Base-by-base conservation (phyloP, 1,139 yeast genomes). In the Taphrina pruni region DNA sequence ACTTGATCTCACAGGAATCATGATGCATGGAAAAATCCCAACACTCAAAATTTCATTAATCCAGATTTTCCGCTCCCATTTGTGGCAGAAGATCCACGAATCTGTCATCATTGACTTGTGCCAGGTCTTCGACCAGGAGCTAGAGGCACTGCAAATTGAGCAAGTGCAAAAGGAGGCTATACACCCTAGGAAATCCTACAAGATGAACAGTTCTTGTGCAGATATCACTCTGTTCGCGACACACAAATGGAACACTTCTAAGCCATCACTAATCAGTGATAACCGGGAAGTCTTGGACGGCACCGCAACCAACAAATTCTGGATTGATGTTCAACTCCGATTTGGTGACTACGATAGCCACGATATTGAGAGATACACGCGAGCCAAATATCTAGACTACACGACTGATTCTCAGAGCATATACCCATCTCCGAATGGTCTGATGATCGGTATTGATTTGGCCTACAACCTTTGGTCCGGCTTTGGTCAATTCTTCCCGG, bases 1-100 rank as follows among this genome's bases (percentile, higher is more conserved):
- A 78, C 83, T 95, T 57, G 99, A 95, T 79, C 82, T 95, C 75
- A 95, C 99, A 0, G 99, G 99, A 75, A 94, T 95, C 45, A 94
- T 94, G 78, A 82, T 95, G 69, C 99, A 95, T 76, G 99, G 99
- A 75, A 95, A 95, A 78, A 95, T 95, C 72, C 99, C 99, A 4
- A 94, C 99, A 0, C 82, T 95, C 75, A 95, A 95, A 79, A 94
- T 95, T 50, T 94, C 99, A 0, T 83, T 94, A 72, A 93, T 95
- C 77, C 99, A 95, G 78, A 92, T 95, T 1, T 95, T 95, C 83
- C 83, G 99, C 70, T 98, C 99, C 0, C 99, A 95, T 81, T 85
- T 95, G 76, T 95, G 99, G 99, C 99, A 95, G 77, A 95, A 95
- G 79, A 95, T 95, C 69, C 99, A 95, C 77, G 99, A 95, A 78